phyloP scores from a whole-genome alignment of 2,329 filamentous ascomycete species.

The Dothistroma septosporum region DNA sequence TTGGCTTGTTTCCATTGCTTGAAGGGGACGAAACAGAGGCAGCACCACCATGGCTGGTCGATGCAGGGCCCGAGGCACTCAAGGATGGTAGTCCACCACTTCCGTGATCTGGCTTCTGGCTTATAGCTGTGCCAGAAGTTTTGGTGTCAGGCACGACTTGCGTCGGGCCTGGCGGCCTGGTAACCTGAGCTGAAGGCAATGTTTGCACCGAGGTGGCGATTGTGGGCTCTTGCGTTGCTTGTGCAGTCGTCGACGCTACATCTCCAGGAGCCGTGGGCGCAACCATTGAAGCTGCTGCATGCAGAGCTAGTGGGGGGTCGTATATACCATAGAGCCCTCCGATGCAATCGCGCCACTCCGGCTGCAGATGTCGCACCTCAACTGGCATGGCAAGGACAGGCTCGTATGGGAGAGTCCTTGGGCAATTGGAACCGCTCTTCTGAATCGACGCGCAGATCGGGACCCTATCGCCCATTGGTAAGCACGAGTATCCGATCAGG shows the following conservation, averaged over 20 bases:
- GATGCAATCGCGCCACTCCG: conserved; percentile 14
- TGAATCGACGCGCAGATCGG: not conserved
- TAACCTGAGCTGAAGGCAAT: not conserved
- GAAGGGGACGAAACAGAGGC: no score
- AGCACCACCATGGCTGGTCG: no score
- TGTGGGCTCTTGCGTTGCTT: not conserved
- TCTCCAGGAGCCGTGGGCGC: not conserved
- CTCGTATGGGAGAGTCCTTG: conserved; percentile 9
- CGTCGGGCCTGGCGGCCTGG: not conserved
- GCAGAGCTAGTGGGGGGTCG: conserved; percentile 8
- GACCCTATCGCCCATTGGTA: not conserved
- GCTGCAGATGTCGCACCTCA: conserved; percentile 12
- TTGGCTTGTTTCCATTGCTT: not conserved
- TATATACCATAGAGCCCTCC: conserved; percentile 16
- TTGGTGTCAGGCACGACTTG: no score
- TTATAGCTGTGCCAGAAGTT: no score
- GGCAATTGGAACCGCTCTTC: conserved; percentile 4
- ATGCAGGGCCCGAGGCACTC: no score
- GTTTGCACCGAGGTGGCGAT: not conserved
- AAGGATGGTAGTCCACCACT: no score
- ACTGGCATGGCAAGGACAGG: conserved; percentile 14
- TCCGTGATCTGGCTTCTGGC: no score
- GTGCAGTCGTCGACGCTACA: not conserved
- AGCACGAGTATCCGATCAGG: conserved; percentile 2
- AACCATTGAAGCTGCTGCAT: not conserved